Evolutionary conservation across 1,284 basidiomycete genomes (phyloP).

Genomic region (Hemileia vastatrix): DNA sequence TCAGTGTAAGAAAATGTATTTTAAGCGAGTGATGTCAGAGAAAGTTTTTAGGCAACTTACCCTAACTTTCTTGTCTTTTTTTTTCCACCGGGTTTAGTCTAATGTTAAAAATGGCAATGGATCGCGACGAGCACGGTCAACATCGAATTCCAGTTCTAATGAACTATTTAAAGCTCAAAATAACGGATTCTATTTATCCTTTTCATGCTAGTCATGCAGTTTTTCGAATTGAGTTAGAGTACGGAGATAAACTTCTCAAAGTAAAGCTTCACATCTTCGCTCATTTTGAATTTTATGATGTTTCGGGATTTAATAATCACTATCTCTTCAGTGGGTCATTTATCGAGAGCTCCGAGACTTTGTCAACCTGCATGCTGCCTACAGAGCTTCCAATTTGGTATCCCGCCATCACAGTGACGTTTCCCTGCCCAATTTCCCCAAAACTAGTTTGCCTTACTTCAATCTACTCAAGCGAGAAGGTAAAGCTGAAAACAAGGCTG

Average conservation of each 20-base stretch:
- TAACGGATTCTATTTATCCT: constrained; percentile 76
- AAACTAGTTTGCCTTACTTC: constrained; percentile 73
- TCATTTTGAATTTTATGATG: not conserved
- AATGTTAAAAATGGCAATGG: constrained; percentile 79
- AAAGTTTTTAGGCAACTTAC: too few relatives aligned
- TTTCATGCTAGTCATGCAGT: constrained; percentile 66
- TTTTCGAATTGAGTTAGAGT: constrained; percentile 67
- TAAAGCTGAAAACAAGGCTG: constrained; percentile 46
- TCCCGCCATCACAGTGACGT: constrained; percentile 51
- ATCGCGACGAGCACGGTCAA: constrained; percentile 76
- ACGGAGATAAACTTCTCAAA: constrained; percentile 37
- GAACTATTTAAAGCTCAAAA: constrained; percentile 69
- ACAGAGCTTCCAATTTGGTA: constrained; percentile 67
- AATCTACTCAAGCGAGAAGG: constrained; percentile 52
- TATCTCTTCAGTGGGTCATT: constrained; percentile 53
- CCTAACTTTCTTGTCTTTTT: not conserved
- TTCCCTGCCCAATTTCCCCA: constrained; percentile 83
- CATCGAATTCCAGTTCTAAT: constrained; percentile 77
- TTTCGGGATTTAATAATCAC: not conserved
- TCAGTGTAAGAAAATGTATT: not conserved
- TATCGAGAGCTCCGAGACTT: constrained; percentile 93
- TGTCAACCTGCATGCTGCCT: constrained; percentile 79
- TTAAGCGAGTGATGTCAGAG: not conserved
- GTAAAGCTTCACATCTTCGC: not conserved
- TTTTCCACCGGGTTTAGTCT: constrained; percentile 44